Percentiles rank a stretch among this genome's conserved stretches.
Evolutionary conservation across 2,329 filamentous ascomycete genomes (phyloP).

Genomic region (Exophiala mesophila): DNA sequence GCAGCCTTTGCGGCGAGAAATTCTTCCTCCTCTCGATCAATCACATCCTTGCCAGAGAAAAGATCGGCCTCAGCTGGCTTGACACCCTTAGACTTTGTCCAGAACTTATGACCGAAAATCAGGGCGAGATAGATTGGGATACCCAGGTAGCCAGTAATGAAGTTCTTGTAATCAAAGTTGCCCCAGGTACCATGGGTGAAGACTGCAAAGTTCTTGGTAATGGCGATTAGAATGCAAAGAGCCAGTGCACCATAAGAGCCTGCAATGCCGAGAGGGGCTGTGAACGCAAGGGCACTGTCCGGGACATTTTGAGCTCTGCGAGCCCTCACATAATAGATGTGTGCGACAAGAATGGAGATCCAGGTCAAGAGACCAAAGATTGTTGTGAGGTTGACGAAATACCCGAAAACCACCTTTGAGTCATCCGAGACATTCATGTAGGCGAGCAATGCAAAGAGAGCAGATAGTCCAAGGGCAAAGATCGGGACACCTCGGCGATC

Average conservation of each 20-base stretch:
- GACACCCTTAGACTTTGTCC: conserved; percentile 51
- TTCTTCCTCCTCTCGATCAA: conserved; percentile 67
- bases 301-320: conserved; percentile 57
- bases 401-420: conserved; percentile 54
- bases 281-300: conserved; percentile 55
- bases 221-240: conserved; percentile 66
- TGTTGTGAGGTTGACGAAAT: conserved; percentile 64
- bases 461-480: conserved; percentile 57
- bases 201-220: conserved; percentile 78
- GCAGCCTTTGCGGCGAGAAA: conserved; percentile 58
- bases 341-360: conserved; percentile 63
- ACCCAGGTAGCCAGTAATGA: conserved; percentile 71
- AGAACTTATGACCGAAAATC: conserved; percentile 63
- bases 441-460: conserved; percentile 61
- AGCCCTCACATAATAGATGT: conserved; percentile 62
- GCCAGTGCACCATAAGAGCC: conserved; percentile 65
- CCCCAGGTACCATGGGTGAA: conserved; percentile 52
- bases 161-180: conserved; percentile 67
- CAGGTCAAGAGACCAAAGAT: conserved; percentile 62
- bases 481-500: conserved; percentile 68
- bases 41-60: conserved; percentile 66
- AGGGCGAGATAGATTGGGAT: conserved; percentile 69
- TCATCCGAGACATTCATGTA: conserved; percentile 61
- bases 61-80: conserved; percentile 61
- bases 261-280: conserved; percentile 64